Evolutionary conservation across 495 filamentous ascomycete genomes (phyloP), one percentile per base, ranked within the genome.

Genomic region (Massariosphaeria phaeospora): DNA sequence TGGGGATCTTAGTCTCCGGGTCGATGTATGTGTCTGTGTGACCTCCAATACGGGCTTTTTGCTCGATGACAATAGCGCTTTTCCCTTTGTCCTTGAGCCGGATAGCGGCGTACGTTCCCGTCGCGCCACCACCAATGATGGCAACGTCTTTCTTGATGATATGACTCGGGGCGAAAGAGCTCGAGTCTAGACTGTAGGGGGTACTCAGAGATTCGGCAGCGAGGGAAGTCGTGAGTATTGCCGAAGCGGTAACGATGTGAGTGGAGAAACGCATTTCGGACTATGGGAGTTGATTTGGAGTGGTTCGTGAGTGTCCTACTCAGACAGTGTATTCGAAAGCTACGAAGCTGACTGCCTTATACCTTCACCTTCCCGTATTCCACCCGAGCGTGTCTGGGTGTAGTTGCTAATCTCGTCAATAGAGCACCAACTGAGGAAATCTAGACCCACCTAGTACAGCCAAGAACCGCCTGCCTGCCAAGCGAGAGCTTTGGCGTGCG

Each of bases 21-120:
- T 77, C 75, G 42, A 59, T 57, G 63, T 73, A 75, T 21, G 73
- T 73, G 29, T 70, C 55, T 7, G 66, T 64, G 44, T 75, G 70
- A 18, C 77, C 76, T 12, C 77, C 77, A 12, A 79, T 62, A 4
- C 44, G 23, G 4, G 59, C 55, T 29, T 70, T 59, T 17, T 63
- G 66, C 61, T 80, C 77, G 11, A 80, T 64, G 0, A 79, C 44
- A 6, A 70, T 67, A 17, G 77, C 61, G n/a, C 61, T 70, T 27
- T 73, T 67, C n/a, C 67, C 67, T 39, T 59, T 26, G 33, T 77
- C 67, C 20, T 66, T 67, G 1, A 80, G 67, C 12, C 66, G 59
- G 13, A 78, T 67, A 2, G 77, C 75, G 13, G 75, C 67, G 53
- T 76, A 76, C 0, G 72, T 77, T 11, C 76, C 77, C 9, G 69